These are phyloP conservation scores for Craspedostauros australis DNA, from an alignment of 108 stramenopile genomes.

Conservation along the genomic window DNA sequence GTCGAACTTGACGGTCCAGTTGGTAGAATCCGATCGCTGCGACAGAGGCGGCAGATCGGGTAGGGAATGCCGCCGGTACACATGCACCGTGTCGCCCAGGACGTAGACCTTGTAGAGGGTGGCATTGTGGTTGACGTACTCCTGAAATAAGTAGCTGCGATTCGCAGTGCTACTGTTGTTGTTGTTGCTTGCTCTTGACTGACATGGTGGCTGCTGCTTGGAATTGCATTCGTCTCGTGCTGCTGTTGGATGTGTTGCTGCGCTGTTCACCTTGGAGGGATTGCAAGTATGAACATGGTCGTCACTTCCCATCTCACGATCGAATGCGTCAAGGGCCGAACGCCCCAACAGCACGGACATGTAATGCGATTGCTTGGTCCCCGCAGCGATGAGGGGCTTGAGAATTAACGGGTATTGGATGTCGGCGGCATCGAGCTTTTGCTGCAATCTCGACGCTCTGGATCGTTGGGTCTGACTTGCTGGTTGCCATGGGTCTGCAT, in stretches of 20 bases:
- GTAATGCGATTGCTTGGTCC: slow-evolving; percentile 70
- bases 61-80: slow-evolving; percentile 60
- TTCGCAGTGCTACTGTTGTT: too few species aligned
- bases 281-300: slow-evolving; percentile 5
- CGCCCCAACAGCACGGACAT: slow-evolving; percentile 65
- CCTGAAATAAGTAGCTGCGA: slow-evolving; percentile 49
- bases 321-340: slow-evolving; percentile 46
- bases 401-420: slow-evolving; percentile 69
- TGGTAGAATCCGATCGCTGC: slow-evolving; percentile 4
- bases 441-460: too few species aligned
- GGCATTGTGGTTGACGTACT: slow-evolving; percentile 80
- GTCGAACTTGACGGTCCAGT: slow-evolving; percentile 68
- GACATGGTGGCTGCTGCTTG: slow-evolving; percentile 33
- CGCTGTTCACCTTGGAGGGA: too few species aligned
- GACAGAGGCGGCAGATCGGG: slow-evolving; percentile 59
- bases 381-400: slow-evolving; percentile 81
- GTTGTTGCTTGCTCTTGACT: too few species aligned
- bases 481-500: too few species aligned
- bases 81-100: slow-evolving; percentile 70
- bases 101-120: slow-evolving; percentile 85
- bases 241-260: too few species aligned
- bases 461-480: too few species aligned
- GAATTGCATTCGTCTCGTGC: too few species aligned
- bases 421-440: slow-evolving; percentile 5
- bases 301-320: too few species aligned